A percentile compares a stretch with the other conserved stretches of the same genome.
Evolutionary conservation across 2,329 filamentous ascomycete genomes (phyloP).

Genomic region (Zopfia rhizophila): DNA sequence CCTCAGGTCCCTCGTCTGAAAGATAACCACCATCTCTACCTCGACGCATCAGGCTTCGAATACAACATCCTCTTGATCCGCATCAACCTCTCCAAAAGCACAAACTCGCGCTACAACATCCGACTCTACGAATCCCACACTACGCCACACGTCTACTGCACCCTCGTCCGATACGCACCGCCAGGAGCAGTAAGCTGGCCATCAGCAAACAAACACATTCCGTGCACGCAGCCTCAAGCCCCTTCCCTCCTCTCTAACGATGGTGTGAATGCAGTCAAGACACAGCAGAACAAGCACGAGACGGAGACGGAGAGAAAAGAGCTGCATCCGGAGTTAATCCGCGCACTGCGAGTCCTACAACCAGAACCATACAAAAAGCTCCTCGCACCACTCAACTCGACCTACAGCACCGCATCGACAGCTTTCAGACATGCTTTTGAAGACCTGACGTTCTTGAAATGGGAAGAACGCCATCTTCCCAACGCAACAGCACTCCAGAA

Average conservation of each 20-base stretch:
- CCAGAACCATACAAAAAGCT: conserved; percentile 29
- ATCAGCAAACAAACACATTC: background rate
- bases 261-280: no score
- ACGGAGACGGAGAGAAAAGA: no score
- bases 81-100: conserved; percentile 57
- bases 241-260: no score
- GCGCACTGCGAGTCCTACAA: no score
- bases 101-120: conserved; percentile 64
- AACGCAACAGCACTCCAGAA: conserved; percentile 30
- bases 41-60: conserved; percentile 69
- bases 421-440: conserved; percentile 54
- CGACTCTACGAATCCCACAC: conserved; percentile 47
- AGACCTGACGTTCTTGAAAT: conserved; percentile 51
- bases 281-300: no score
- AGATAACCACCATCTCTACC: conserved; percentile 69
- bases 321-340: no score
- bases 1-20: conserved; percentile 46
- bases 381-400: conserved; percentile 42
- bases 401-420: conserved; percentile 46
- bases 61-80: conserved; percentile 73
- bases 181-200: conserved; percentile 9
- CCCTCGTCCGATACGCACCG: conserved; percentile 37
- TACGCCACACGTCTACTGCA: conserved; percentile 43
- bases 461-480: conserved; percentile 53
- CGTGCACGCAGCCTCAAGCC: conserved; percentile 21